These are phyloP conservation scores for Rehmannia glutinosa DNA, from an alignment of 257 asterid genomes.

Conservation along the genomic window DNA sequence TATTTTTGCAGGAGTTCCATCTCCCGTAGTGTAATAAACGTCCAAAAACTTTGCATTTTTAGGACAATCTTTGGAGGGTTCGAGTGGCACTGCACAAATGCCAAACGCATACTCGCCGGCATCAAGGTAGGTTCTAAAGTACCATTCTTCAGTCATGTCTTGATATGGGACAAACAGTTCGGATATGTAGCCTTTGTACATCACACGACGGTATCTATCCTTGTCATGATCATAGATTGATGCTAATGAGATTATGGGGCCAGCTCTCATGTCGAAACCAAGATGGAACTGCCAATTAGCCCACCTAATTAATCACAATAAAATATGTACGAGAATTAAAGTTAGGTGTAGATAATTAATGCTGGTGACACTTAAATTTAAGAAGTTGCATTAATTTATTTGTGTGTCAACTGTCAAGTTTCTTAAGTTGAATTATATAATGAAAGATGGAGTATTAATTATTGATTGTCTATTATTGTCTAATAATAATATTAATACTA, in stretches of 20 bases:
- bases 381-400: too few species aligned
- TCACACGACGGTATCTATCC: too few species aligned
- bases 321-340: not conserved
- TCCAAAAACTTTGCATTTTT: constrained; percentile 36
- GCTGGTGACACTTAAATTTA: not conserved
- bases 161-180: constrained; percentile 58
- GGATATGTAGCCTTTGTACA: constrained; percentile 44
- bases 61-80: constrained; percentile 42
- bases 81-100: constrained; percentile 28
- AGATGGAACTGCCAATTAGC: constrained; percentile 49
- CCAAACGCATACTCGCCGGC: constrained; percentile 48
- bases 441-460: too few species aligned
- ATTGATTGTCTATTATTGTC: too few species aligned
- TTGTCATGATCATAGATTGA: too few species aligned
- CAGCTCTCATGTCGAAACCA: too few species aligned
- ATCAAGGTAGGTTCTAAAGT: constrained; percentile 37
- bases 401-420: too few species aligned
- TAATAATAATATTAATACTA: too few species aligned
- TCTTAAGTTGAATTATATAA: too few species aligned
- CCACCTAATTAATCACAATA: constrained; percentile 30
- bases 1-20: constrained; percentile 29
- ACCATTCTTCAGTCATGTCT: constrained; percentile 48
- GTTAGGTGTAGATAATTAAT: not conserved
- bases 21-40: constrained; percentile 24
- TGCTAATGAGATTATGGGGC: too few species aligned